Conservation (phyloP, 495 filamentous ascomycete genomes). For the Cairneyella variabilis region DNA sequence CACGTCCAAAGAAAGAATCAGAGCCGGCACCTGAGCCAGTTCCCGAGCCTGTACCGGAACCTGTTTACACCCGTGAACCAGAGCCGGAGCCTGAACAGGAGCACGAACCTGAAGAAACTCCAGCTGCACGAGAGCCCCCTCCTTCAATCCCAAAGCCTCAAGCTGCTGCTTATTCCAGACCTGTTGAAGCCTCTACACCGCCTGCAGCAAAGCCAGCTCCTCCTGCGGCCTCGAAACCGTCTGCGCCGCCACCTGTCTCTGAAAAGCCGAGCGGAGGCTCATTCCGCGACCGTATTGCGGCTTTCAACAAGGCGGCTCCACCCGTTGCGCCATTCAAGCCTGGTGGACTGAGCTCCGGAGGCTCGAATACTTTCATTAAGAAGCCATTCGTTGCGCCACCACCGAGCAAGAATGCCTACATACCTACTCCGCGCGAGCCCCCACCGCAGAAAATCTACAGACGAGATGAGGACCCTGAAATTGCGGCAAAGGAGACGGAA, state of each 20-base stretch:
- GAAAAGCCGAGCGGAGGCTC: conserved; percentile 75
- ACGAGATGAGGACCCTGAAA: conserved; percentile 84
- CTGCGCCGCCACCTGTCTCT: conserved; percentile 61
- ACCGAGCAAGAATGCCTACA: conserved; percentile 87
- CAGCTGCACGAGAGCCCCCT: conserved; percentile 40
- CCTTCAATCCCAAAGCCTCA: conserved; percentile 27
- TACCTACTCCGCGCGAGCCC: conserved; percentile 65
- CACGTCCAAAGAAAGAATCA: conserved; percentile 69
- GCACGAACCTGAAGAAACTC: conserved; percentile 31
- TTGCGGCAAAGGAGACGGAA: conserved; percentile 61
- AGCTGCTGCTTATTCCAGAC: conserved; percentile 29
- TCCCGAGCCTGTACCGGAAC: conserved; percentile 9
- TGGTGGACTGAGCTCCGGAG: conserved; percentile 48
- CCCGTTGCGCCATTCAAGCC: conserved; percentile 88
- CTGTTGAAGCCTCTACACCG: conserved; percentile 11
- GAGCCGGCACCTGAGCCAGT: conserved; percentile 32
- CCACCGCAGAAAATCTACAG: conserved; percentile 73
- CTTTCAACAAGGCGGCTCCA: conserved; percentile 87
- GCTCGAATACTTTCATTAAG: conserved; percentile 75
- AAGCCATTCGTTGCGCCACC: conserved; percentile 98
- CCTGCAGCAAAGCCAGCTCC: conserved; percentile 44
- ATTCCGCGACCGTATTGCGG: conserved; percentile 92
- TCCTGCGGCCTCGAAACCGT: conserved; percentile 28
- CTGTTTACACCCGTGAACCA: conserved; percentile 23
- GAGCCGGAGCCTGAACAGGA: conserved; percentile 38